phyloP scores from a whole-genome alignment of 2,329 filamentous ascomycete genomes.

The Botrytis elliptica region DNA sequence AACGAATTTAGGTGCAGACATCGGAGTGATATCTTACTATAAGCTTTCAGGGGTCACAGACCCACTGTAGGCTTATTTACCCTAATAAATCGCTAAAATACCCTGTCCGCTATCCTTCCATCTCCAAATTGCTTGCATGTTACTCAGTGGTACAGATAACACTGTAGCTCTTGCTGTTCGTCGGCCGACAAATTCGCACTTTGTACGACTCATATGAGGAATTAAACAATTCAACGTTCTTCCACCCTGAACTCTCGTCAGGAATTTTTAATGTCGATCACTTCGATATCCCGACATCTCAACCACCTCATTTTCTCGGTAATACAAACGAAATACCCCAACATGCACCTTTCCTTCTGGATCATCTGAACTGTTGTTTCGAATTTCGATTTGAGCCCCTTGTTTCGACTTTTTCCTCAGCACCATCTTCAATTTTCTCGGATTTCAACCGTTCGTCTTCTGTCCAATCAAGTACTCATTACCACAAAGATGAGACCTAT shows the following conservation, averaged over 20 bases:
- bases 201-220: neutral
- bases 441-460: neutral
- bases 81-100: slow-evolving; percentile 9
- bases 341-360: neutral
- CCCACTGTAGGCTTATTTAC: slow-evolving; percentile 12
- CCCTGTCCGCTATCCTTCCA: neutral
- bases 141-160: neutral
- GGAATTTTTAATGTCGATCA: neutral
- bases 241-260: neutral
- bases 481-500: neutral
- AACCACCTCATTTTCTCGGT: slow-evolving; percentile 9
- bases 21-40: neutral
- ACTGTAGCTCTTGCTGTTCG: neutral
- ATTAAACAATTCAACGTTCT: neutral
- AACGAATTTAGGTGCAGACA: neutral
- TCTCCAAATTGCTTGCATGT: slow-evolving; percentile 13
- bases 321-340: neutral
- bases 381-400: neutral
- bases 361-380: neutral
- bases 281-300: neutral
- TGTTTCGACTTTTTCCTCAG: neutral
- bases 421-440: neutral
- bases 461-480: neutral
- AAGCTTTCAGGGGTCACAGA: neutral
- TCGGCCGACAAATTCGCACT: neutral